Base-by-base conservation (phyloP, 1,139 yeast genomes). In the Candida labiduridarum region DNA sequence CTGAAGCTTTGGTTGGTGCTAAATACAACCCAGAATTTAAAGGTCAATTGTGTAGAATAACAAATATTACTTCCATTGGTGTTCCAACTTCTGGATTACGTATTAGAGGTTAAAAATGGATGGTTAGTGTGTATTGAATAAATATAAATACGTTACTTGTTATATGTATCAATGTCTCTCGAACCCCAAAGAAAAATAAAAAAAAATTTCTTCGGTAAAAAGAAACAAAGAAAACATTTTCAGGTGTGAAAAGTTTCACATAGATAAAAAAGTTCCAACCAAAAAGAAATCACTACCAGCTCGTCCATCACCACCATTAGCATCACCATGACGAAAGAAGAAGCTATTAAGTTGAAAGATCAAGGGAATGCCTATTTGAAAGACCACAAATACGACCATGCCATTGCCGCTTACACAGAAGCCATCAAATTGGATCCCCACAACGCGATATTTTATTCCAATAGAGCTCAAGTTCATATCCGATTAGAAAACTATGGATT, bases 51-150 rank as follows among this genome's bases (percentile, higher is more conserved):
- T 94, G 97, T 71, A 75, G 72, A 49, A 84, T 95, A 55, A 89
- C 97, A 6, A 71, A 78, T 44, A 77, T 95, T 56, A 87, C 97
- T 7, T 74, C 80, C 49, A 84, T 95, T 56, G 99, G 99, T 25
- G 90, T 91, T n/a, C 89, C 95, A 27, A 96, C 96, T n/a, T 87
- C 97, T 29, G 99, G 99, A 19, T 80, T 92, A 62, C 84, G 95
- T 58, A 77, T 84, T 46, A 67, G 66, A 56, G 49, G 40, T 38
- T 49, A 47, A 47, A 11, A 16, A 22, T 31, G 31, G n/a, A 12
- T 19, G 15, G 30, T 19, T 40, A n/a, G 44, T n/a, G 6, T 31
- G 7, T 19, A 30, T 22, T 30, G 14, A 11, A 35, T 15, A 15
- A 35, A 18, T 15, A 14, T 11, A 18, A 12, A n/a, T 31, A n/a